Conservation (phyloP, 176 grass and related monocot species). For the Zea mays region Zm-B73-REFERENCE-NAM-5.0 NC_050096.1:36921001-36921500, state of each 20-base stretch:
- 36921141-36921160: not conserved
- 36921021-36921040: slow-evolving; percentile 85
- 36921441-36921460: too few species aligned
- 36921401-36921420: too few species aligned
- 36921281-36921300: not conserved
- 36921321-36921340: not conserved
- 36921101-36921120: slow-evolving; percentile 56
- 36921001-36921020: slow-evolving; percentile 92
- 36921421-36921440: too few species aligned
- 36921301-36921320: not conserved
- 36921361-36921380: not conserved
- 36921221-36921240: slow-evolving; percentile 5
- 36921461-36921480: not conserved
- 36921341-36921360: not conserved
- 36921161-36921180: not conserved
- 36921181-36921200: not conserved
- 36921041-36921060: slow-evolving; percentile 94
- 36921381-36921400: too few species aligned
- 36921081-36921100: slow-evolving; percentile 88
- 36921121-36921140: not conserved
- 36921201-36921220: slow-evolving; percentile 37
- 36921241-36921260: not conserved
- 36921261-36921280: not conserved
- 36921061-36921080: slow-evolving; percentile 86
- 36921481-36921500: not conserved